phyloP scores from a whole-genome alignment of 805 yeast species.

The Saccharomycopsis javanensis region DNA sequence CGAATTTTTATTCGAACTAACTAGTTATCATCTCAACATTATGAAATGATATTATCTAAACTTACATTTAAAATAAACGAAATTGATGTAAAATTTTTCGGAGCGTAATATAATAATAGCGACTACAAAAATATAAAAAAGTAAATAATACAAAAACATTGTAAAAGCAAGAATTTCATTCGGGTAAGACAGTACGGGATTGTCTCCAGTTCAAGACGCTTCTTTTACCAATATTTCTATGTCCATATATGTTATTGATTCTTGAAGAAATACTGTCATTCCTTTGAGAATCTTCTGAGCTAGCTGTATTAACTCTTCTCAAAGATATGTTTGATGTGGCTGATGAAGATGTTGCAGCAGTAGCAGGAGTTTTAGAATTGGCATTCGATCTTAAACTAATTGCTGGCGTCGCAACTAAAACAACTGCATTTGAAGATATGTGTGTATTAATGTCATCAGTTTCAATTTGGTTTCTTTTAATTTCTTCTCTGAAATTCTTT shows the following conservation, averaged over 20 bases:
- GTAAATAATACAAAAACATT: not conserved
- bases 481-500: slow-evolving; percentile 61
- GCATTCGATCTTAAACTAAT: slow-evolving; percentile 16
- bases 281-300: slow-evolving; percentile 23
- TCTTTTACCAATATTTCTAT: slow-evolving; percentile 22
- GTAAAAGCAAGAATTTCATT: not conserved
- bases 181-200: slow-evolving; percentile 21
- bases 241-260: slow-evolving; percentile 15
- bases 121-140: too few species aligned
- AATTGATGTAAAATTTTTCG: too few species aligned
- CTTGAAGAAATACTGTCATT: slow-evolving; percentile 12
- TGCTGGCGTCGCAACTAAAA: slow-evolving; percentile 13
- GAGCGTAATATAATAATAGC: too few species aligned
- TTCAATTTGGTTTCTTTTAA: slow-evolving; percentile 30
- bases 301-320: slow-evolving; percentile 23
- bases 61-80: too few species aligned
- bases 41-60: too few species aligned
- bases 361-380: not conserved
- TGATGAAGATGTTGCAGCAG: slow-evolving; percentile 13
- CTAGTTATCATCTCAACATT: too few species aligned
- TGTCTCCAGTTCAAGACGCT: slow-evolving; percentile 30
- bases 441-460: slow-evolving; percentile 23
- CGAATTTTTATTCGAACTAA: too few species aligned
- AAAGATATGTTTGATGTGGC: slow-evolving; percentile 17
- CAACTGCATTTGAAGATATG: slow-evolving; percentile 17